A percentile compares a stretch with the other conserved stretches of the same genome.
Evolutionary conservation across 139 green algal genomes (phyloP).

Genomic region (Pleodorina starrii): DNA sequence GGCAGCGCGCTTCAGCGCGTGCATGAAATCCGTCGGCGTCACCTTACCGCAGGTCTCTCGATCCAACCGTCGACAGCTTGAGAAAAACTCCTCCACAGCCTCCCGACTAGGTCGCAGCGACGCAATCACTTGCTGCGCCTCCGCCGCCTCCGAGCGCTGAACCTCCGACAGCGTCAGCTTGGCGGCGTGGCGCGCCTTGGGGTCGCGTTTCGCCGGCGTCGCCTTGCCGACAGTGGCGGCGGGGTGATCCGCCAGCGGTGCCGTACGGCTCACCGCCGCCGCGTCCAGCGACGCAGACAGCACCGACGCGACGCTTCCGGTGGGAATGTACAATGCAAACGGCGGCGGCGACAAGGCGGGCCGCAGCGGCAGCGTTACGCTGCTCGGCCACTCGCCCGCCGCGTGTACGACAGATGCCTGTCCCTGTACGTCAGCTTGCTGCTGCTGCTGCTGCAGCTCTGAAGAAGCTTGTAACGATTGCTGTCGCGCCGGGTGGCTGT

Average conservation of each 20-base stretch:
- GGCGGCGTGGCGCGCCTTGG: not conserved
- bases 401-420: not conserved
- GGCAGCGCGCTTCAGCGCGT: not conserved
- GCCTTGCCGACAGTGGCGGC: not conserved
- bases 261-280: too few species aligned
- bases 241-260: not conserved
- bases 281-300: not conserved
- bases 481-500: not conserved
- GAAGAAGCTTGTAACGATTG: not conserved
- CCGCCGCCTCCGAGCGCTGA: constrained; percentile 1
- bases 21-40: constrained; percentile 15
- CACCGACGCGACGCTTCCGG: not conserved
- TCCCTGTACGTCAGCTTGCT: not conserved
- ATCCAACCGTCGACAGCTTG: constrained; percentile 11
- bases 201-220: not conserved
- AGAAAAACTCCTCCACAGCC: constrained; percentile 37
- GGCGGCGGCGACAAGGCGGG: not conserved
- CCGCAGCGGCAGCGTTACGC: not conserved
- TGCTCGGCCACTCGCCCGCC: not conserved
- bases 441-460: not conserved
- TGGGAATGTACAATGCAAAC: not conserved
- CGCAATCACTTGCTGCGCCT: not conserved
- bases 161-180: constrained; percentile 18
- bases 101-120: not conserved
- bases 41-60: constrained; percentile 51